phyloP scores from a whole-genome alignment of 441 rosid genomes.

The Gossypium davidsonii region DNA sequence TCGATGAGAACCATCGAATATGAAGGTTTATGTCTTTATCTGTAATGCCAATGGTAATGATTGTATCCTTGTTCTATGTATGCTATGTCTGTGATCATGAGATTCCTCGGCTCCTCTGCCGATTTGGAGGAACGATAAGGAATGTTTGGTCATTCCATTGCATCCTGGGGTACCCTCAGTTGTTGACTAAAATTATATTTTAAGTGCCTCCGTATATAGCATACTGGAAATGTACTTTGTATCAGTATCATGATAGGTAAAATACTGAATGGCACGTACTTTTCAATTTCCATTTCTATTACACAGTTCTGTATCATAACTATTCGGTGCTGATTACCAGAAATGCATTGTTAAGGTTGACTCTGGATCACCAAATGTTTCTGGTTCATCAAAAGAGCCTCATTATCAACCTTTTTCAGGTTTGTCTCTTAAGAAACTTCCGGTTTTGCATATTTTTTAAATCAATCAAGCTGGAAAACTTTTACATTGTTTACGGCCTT shows the following conservation, averaged over 20 bases:
- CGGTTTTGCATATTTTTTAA: not conserved
- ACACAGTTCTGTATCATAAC: not conserved
- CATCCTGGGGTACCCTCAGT: not conserved
- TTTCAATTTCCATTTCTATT: not conserved
- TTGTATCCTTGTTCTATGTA: not conserved
- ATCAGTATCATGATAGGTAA: not conserved
- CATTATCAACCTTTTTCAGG: constrained; percentile 51
- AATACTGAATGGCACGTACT: not conserved
- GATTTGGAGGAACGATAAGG: not conserved
- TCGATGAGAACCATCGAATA: not conserved
- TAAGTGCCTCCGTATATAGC: not conserved
- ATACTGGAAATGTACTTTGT: not conserved
- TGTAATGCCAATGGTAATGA: not conserved
- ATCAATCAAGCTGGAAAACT: not conserved
- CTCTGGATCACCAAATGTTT: constrained; percentile 39
- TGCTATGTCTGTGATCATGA: not conserved
- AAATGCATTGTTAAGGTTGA: constrained; percentile 28
- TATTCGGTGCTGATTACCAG: constrained; percentile 28
- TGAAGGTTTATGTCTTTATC: not conserved
- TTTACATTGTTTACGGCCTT: not conserved
- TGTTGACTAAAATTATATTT: not conserved
- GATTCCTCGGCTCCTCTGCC: not conserved
- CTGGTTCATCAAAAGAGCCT: constrained; percentile 47
- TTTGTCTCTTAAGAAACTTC: constrained; percentile 25
- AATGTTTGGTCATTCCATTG: not conserved